A percentile compares a stretch with the other conserved stretches of the same genome.
Conservation (phyloP, 2,329 filamentous ascomycete species). For the Colletotrichum theobromicola region DNA sequence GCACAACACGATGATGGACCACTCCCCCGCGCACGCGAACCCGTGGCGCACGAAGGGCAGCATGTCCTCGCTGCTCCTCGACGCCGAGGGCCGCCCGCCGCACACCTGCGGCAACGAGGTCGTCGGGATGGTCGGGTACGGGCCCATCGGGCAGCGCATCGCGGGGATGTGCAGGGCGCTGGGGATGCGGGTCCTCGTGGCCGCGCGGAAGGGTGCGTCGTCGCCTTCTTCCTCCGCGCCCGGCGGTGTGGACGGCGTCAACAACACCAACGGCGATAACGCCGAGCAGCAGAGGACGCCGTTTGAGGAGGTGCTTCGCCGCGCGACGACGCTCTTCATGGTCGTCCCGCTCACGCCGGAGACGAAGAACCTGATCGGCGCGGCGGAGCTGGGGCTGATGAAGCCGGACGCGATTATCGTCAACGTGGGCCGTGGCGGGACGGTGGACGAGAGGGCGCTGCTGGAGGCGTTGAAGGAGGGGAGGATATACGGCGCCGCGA, state of each 20-base stretch:
- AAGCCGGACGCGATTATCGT: conserved; percentile 27
- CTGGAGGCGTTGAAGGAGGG: conserved; percentile 31
- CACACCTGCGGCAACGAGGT: conserved; percentile 30
- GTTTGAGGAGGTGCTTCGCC: conserved; percentile 25
- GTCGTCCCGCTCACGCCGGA: conserved; percentile 26
- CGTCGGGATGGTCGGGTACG: conserved; percentile 31
- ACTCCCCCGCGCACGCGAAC: conserved; percentile 9
- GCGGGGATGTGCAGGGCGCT: conserved; percentile 24
- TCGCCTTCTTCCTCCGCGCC: not conserved
- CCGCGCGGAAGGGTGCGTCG: conserved; percentile 24
- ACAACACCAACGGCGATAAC: not conserved
- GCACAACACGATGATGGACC: conserved; percentile 23
- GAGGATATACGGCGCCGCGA: conserved; percentile 36
- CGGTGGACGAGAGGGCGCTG: conserved; percentile 39
- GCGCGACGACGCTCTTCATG: conserved; percentile 28
- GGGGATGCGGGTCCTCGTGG: conserved; percentile 27
- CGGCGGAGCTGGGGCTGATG: conserved; percentile 22
- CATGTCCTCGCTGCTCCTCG: conserved; percentile 22
- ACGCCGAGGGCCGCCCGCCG: conserved; percentile 26
- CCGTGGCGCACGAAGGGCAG: conserved; percentile 21
- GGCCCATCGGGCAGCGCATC: conserved; percentile 27
- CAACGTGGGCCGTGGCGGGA: conserved; percentile 37
- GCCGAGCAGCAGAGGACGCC: not conserved
- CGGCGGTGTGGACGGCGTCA: not conserved
- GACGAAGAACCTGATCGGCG: conserved; percentile 24